Percentiles rank a stretch among this genome's conserved stretches.
Evolutionary conservation across 1,284 basidiomycete genomes (phyloP).

Genomic region (Fereydounia khargensis): DNA sequence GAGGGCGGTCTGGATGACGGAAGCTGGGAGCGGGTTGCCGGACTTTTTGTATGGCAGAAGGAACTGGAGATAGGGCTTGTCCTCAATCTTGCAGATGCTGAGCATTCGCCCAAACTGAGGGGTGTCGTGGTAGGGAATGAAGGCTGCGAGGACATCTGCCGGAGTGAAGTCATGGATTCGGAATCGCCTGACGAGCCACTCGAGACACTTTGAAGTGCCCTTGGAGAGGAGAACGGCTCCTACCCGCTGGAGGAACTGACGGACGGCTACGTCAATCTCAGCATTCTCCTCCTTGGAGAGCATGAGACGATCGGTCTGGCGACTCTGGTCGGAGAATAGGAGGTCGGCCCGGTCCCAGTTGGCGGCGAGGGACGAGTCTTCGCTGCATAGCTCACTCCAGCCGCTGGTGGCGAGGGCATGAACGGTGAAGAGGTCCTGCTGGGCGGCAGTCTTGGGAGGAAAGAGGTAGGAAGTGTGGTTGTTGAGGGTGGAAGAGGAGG

Average conservation of each 20-base stretch:
- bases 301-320: conserved; percentile 76
- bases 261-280: conserved; percentile 66
- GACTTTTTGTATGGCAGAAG: conserved; percentile 43
- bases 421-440: conserved; percentile 70
- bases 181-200: conserved; percentile 93
- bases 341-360: conserved; percentile 62
- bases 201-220: conserved; percentile 81
- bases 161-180: conserved; percentile 94
- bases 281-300: conserved; percentile 68
- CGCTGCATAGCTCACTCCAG: conserved; percentile 65
- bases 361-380: conserved; percentile 29
- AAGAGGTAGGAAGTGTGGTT: conserved; percentile 78
- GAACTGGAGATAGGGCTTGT: conserved; percentile 38
- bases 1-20: conserved; percentile 41
- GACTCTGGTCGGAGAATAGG: conserved; percentile 80
- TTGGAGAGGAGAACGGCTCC: conserved; percentile 78
- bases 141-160: conserved; percentile 73
- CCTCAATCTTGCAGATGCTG: conserved; percentile 68
- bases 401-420: conserved; percentile 79
- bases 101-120: conserved; percentile 92
- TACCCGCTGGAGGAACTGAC: conserved; percentile 69
- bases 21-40: conserved; percentile 40
- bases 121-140: conserved; percentile 92
- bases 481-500: conserved; percentile 65
- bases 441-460: conserved; percentile 43